A percentile compares a stretch with the other conserved stretches of the same genome.
Conservation (phyloP, 2,329 filamentous ascomycete species). For the Paecilomyces dactylethromorphus region DNA sequence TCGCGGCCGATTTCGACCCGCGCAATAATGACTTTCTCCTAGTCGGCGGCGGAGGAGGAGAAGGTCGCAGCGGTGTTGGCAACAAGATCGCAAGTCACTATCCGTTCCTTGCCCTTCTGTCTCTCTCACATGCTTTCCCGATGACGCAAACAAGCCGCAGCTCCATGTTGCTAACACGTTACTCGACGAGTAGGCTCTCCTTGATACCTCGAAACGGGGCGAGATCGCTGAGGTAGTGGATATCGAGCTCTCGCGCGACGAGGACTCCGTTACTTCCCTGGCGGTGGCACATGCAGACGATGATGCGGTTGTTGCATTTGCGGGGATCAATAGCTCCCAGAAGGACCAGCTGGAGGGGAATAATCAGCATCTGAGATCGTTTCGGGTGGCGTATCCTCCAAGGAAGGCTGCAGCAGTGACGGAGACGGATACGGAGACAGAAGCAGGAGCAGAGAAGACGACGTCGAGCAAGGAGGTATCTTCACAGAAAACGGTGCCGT, state of each 20-base stretch:
- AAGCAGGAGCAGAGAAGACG: slow-evolving; percentile 12
- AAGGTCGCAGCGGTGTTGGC: slow-evolving; percentile 70
- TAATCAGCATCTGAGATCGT: slow-evolving; percentile 78
- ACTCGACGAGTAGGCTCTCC: slow-evolving; percentile 49
- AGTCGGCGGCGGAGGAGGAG: slow-evolving; percentile 82
- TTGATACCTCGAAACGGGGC: slow-evolving; percentile 62
- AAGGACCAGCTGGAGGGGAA: slow-evolving; percentile 65
- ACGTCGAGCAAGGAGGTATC: slow-evolving; percentile 17
- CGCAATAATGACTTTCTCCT: slow-evolving; percentile 68
- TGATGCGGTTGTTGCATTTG: slow-evolving; percentile 52
- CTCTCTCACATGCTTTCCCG: not conserved
- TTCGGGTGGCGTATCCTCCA: slow-evolving; percentile 55
- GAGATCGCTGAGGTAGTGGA: slow-evolving; percentile 62
- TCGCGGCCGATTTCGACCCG: slow-evolving; percentile 81
- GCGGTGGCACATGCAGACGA: slow-evolving; percentile 59
- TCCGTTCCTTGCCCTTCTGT: not conserved
- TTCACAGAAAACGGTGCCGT: slow-evolving; percentile 26
- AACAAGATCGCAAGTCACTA: slow-evolving; percentile 69
- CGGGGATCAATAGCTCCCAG: slow-evolving; percentile 77
- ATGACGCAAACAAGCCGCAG: not conserved
- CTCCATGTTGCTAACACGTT: slow-evolving; percentile 1
- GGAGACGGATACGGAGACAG: not conserved
- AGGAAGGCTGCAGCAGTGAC: slow-evolving; percentile 26
- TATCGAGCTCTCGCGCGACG: slow-evolving; percentile 70
- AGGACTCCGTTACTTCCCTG: slow-evolving; percentile 83